Conservation (phyloP, 148 eudicot species). For the Nepenthes gracilis region DNA sequence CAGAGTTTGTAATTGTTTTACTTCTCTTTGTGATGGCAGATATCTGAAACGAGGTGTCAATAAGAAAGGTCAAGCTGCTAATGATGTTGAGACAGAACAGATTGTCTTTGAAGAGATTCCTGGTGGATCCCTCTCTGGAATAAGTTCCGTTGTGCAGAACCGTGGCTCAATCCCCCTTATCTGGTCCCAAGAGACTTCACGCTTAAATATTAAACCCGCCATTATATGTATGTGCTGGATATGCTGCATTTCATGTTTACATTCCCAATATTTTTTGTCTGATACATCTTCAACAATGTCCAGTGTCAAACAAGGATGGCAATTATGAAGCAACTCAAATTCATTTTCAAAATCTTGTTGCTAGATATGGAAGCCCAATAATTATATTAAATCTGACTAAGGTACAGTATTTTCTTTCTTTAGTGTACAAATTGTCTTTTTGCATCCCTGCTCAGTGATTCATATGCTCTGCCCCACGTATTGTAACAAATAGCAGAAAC, state of each 20-base stretch:
- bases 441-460: not conserved
- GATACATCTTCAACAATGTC: constrained; percentile 10
- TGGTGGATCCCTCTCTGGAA: constrained; percentile 32
- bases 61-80: constrained; percentile 95
- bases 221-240: constrained; percentile 60
- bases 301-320: constrained; percentile 74
- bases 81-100: constrained; percentile 99
- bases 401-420: constrained; percentile 25
- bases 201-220: constrained; percentile 73
- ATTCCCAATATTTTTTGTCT: constrained; percentile 8
- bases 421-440: not conserved
- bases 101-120: constrained; percentile 71
- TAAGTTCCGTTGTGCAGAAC: constrained; percentile 88
- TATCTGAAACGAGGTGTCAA: constrained; percentile 93
- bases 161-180: constrained; percentile 96
- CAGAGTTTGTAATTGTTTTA: constrained; percentile 3
- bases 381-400: constrained; percentile 80
- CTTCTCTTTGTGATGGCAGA: constrained; percentile 28
- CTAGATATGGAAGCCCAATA: constrained; percentile 91
- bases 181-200: constrained; percentile 97
- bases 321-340: constrained; percentile 68
- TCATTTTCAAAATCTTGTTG: constrained; percentile 81
- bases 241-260: not conserved
- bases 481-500: constrained; percentile 38
- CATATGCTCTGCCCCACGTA: not conserved